These are phyloP conservation scores for Trichoderma atroviride DNA, from an alignment of 2,329 filamentous ascomycete species.

Conservation along the genomic window DNA sequence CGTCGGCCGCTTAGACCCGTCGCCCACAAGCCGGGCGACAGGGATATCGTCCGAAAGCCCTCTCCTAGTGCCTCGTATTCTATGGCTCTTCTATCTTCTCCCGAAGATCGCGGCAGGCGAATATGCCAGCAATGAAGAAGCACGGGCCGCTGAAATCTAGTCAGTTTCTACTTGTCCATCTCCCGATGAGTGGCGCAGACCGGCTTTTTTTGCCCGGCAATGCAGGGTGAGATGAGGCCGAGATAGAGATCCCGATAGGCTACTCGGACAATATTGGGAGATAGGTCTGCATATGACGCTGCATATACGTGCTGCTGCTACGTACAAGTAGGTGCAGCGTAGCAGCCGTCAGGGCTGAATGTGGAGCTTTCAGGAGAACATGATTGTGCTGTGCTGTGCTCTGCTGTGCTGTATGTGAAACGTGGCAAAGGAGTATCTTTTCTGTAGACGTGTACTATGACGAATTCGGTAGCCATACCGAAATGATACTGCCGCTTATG, in stretches of 20 bases:
- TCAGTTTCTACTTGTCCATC: not conserved
- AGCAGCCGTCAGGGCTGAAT: not conserved
- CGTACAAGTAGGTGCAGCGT: not conserved
- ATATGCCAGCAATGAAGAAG: not conserved
- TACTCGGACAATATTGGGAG: not conserved
- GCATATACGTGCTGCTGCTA: not conserved
- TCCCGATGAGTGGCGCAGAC: constrained; percentile 14
- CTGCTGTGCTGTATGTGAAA: not conserved
- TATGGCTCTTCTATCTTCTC: not conserved
- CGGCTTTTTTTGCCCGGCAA: not conserved
- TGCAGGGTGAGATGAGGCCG: constrained; percentile 7
- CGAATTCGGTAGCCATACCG: not conserved
- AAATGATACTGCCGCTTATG: not conserved
- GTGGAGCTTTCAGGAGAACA: constrained; percentile 3
- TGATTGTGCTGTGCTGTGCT: not conserved
- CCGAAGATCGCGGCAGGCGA: constrained; percentile 2
- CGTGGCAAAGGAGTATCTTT: not conserved
- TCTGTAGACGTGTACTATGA: not conserved
- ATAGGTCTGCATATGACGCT: not conserved
- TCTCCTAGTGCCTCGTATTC: constrained; percentile 8
- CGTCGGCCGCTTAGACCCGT: not conserved
- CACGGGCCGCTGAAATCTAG: not conserved
- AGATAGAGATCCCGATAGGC: not conserved
- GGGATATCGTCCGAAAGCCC: not conserved
- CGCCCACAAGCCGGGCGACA: not conserved